Evolutionary conservation across 2,329 filamentous ascomycete genomes (phyloP).

Genomic region (Aspergillus felis): DNA sequence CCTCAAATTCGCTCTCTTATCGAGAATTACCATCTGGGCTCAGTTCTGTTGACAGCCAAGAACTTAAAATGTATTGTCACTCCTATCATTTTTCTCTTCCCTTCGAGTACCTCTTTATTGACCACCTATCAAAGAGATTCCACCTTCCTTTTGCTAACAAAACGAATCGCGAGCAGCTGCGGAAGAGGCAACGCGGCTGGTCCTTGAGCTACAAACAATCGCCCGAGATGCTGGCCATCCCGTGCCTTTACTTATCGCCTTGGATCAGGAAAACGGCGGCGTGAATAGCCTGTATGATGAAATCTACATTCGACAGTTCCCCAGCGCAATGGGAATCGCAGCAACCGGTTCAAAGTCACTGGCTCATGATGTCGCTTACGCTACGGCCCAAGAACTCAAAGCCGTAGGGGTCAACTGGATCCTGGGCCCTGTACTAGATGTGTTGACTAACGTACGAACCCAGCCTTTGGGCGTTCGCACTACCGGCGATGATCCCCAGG

Average conservation of each 20-base stretch:
- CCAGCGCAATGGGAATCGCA: slow-evolving; percentile 94
- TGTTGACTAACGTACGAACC: slow-evolving; percentile 86
- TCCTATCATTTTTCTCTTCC: slow-evolving; percentile 28
- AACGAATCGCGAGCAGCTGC: slow-evolving; percentile 61
- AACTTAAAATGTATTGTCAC: slow-evolving; percentile 58
- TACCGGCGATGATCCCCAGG: slow-evolving; percentile 87
- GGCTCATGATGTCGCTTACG: slow-evolving; percentile 85
- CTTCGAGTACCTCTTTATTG: not conserved
- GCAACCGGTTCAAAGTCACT: slow-evolving; percentile 81
- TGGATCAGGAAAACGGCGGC: slow-evolving; percentile 97
- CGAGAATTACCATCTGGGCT: slow-evolving; percentile 73
- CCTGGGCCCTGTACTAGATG: slow-evolving; percentile 87
- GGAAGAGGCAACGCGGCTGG: slow-evolving; percentile 79
- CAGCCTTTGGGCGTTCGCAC: slow-evolving; percentile 88
- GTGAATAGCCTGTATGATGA: slow-evolving; percentile 97
- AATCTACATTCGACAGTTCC: slow-evolving; percentile 92
- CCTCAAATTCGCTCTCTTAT: slow-evolving; percentile 61
- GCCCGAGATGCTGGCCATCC: slow-evolving; percentile 87
- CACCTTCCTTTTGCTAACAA: slow-evolving; percentile 4
- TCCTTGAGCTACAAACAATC: slow-evolving; percentile 88
- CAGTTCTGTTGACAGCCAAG: slow-evolving; percentile 66
- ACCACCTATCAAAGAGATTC: not conserved
- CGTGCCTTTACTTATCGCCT: slow-evolving; percentile 79
- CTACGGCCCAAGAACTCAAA: slow-evolving; percentile 85
- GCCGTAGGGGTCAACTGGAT: slow-evolving; percentile 96